A percentile compares a stretch with the other conserved stretches of the same genome.
These are phyloP conservation scores for Daldinia loculata DNA, from an alignment of 495 filamentous ascomycete genomes.

Conservation along the genomic window DNA sequence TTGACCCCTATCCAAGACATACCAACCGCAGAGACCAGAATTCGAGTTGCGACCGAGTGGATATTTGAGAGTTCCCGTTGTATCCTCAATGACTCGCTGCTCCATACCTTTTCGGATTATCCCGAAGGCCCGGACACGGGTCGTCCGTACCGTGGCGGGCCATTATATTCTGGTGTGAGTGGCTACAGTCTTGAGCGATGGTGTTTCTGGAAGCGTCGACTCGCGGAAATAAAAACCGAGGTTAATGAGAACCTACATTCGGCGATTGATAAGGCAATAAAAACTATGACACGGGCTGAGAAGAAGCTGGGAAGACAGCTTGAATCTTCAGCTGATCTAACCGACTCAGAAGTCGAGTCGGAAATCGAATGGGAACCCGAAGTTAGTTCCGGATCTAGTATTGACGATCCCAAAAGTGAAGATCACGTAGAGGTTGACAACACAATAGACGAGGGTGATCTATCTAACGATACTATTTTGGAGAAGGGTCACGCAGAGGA, in stretches of 20 bases:
- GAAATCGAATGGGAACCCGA: neutral
- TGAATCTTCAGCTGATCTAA: neutral
- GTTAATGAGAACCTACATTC: conserved; percentile 2
- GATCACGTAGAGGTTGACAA: neutral
- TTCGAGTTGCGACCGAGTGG: conserved; percentile 12
- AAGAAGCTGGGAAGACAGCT: neutral
- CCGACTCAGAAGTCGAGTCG: neutral
- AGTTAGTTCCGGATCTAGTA: neutral
- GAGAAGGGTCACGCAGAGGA: neutral
- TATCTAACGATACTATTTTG: neutral
- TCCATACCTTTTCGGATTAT: neutral
- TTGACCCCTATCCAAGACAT: neutral
- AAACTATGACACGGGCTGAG: conserved; percentile 7
- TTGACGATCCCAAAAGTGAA: neutral
- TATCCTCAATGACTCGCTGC: neutral
- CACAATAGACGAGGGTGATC: neutral
- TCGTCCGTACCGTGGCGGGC: neutral
- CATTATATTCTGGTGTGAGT: neutral
- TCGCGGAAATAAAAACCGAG: conserved; percentile 4
- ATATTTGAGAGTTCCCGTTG: neutral
- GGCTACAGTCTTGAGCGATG: conserved; percentile 21
- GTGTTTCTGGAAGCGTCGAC: conserved; percentile 25
- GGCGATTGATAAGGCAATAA: neutral
- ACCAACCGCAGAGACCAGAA: neutral
- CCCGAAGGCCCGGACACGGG: neutral